Evolutionary conservation across 345 rosid genomes (phyloP).

Genomic region (Syzygium oleosum): DNA sequence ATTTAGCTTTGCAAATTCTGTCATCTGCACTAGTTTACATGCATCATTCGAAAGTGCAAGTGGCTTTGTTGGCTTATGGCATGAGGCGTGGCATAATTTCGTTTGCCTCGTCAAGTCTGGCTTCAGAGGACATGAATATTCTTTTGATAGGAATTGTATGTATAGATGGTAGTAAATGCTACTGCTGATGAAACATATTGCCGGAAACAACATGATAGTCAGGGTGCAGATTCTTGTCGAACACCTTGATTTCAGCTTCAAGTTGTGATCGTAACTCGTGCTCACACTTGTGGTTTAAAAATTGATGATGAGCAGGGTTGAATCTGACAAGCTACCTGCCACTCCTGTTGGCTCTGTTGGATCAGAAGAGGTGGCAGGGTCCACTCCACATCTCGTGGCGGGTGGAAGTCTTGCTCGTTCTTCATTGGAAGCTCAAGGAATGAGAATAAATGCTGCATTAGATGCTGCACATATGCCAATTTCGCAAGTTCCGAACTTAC

Average conservation of each 20-base stretch:
- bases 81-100: not conserved
- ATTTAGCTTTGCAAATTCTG: not conserved
- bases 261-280: not conserved
- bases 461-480: not conserved
- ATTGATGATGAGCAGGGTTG: not conserved
- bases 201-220: not conserved
- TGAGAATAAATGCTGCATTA: not conserved
- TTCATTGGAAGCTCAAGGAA: not conserved
- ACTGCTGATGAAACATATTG: not conserved
- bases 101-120: not conserved
- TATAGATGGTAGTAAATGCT: not conserved
- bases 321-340: not conserved
- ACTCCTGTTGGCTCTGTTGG: not conserved
- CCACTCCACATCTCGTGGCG: not conserved
- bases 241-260: not conserved
- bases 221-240: not conserved
- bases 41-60: not conserved
- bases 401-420: not conserved
- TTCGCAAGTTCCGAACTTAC: not conserved
- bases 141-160: not conserved
- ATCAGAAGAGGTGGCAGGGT: not conserved
- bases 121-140: not conserved
- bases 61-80: not conserved
- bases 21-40: not conserved
- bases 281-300: not conserved